Evolutionary conservation across 768 basidiomycete genomes (phyloP), one percentile per base, ranked within the genome.

Genomic region (Lentinula lateritia): DNA sequence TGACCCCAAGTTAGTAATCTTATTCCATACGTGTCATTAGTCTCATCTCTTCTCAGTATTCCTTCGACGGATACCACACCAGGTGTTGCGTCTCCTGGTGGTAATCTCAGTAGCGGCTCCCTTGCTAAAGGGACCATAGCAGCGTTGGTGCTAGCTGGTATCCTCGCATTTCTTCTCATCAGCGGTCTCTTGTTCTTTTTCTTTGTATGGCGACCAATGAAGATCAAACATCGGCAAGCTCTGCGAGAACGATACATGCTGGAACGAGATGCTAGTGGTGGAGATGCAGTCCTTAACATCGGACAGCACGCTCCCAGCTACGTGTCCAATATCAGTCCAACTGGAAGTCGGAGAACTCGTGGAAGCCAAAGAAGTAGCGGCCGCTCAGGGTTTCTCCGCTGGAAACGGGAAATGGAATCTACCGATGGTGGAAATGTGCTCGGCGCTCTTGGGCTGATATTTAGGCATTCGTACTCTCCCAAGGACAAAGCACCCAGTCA

Each of bases 41-140:
- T 23, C 35, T 46, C 8, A 58, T 10, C 16, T 45, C 10, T 48
- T 32, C 1, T 12, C 43, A 65, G 64, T 63, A 54, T 63, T 16
- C 52, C 64, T 28, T 52, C 52, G 9, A 35, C 58, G 15, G 16
- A 18, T 63, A 68, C 69, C 39, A 61, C 63, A 59, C 61, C 66
- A 9, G 57, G 71, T n/a, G 39, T 61, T 6, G 35, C 45, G 64
- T 35, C 41, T 66, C 3, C 61, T 60, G 41, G 54, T 61, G 36
- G 57, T 54, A 38, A 72, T 41, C 39, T 43, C 8, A 56, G 28
- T 23, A 43, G 20, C 13, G 39, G 32, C 15, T 35, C 39, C 1
- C 72, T 78, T 18, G 62, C 81, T 1, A 73, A 74, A 62, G 87
- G 89, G 46, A 85, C 88, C 1, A 83, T 89, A 58, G 88, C 88